Evolutionary conservation across 139 green algal genomes (phyloP), one percentile per base, ranked within the genome.

Genomic region (Haematococcus sp.): DNA sequence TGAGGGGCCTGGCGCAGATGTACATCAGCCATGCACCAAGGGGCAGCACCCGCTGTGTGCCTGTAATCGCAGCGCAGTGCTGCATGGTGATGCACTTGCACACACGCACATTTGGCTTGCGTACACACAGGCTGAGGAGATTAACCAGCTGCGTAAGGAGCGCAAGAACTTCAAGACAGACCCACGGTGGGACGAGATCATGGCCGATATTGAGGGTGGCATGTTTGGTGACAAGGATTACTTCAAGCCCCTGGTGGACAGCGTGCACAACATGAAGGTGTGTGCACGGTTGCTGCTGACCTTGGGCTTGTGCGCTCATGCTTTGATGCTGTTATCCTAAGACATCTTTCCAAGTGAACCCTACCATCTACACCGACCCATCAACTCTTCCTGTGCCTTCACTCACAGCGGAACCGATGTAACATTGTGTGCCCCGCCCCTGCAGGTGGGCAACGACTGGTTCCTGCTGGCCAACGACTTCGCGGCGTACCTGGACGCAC

Each of bases 391-490:
- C 60, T 43, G 60, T 35, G 16, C n/a, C 60, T 58, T 55, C 51
- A n/a, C n/a, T n/a, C n/a, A n/a, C n/a, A n/a, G n/a, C 58, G 49
- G 52, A 32, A n/a, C 54, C 25, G 28, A 61, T 19, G 4, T 4
- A 22, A 32, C 9, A 67, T 27, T 68, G 15, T 59, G 16, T 56
- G n/a, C n/a, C n/a, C n/a, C n/a, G n/a, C n/a, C n/a, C n/a, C n/a
- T n/a, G n/a, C n/a, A 87, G 76, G 74, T 90, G 20, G 90, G 88
- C 80, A 96, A 95, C 70, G 94, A 98, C 85, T 98, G 95, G 93
- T 98, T 98, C 91, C 81, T 97, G 73, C 79, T 98, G 44, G 94
- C 90, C 72, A 92, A 95, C 68, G 94, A 98, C 84, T 98, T 98
- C 88, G 90, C 93, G 2, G 76, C 63, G 58, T 99, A 98, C 88